These are phyloP conservation scores for Staphylotrichum longicolle DNA, from an alignment of 495 filamentous ascomycete genomes.

Conservation along the genomic window DNA sequence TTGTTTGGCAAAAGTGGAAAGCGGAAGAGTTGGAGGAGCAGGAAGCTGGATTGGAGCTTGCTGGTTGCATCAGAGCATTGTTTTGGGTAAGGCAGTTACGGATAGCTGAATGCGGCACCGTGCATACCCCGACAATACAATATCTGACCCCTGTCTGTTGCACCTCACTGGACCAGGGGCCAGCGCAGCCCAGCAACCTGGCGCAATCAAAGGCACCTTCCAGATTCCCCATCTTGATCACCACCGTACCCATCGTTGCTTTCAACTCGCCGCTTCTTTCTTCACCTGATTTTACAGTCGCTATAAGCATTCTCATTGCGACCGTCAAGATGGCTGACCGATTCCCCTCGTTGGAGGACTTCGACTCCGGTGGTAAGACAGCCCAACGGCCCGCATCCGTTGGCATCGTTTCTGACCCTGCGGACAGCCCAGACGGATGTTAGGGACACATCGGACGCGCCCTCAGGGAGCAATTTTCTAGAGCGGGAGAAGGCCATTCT, in stretches of 20 bases:
- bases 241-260: too few relatives aligned
- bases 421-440: constrained; percentile 45
- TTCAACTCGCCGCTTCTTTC: neutral
- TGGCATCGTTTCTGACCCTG: constrained; percentile 26
- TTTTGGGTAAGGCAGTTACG: constrained; percentile 6
- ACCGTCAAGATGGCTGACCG: constrained; percentile 76
- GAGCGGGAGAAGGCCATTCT: constrained; percentile 82
- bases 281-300: neutral
- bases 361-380: constrained; percentile 74
- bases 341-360: constrained; percentile 95
- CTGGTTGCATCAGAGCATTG: constrained; percentile 19
- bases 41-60: constrained; percentile 24
- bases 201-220: constrained; percentile 20
- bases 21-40: constrained; percentile 15
- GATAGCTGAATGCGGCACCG: constrained; percentile 1
- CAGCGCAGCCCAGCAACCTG: constrained; percentile 21
- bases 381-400: constrained; percentile 8
- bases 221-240: constrained; percentile 2
- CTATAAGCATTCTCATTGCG: neutral
- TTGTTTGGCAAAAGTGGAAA: constrained; percentile 22
- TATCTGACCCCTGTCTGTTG: constrained; percentile 9
- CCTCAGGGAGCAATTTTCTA: constrained; percentile 74
- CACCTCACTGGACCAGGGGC: constrained; percentile 5
- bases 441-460: constrained; percentile 40
- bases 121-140: constrained; percentile 11